phyloP scores from a whole-genome alignment of 768 basidiomycete genomes.

The Cystofilobasidium ferigula region DNA sequence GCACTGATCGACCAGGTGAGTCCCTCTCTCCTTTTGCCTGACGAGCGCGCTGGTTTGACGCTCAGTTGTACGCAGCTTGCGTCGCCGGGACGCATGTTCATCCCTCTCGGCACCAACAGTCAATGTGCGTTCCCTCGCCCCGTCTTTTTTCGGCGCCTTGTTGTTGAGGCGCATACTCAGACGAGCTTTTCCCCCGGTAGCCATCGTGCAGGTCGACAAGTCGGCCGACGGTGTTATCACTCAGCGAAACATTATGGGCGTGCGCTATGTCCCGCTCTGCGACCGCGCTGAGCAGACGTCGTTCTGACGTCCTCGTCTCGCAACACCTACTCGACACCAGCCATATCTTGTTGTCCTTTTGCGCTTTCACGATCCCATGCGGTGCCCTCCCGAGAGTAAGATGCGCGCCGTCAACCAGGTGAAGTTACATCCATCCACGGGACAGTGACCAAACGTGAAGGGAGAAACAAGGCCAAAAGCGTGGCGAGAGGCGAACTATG shows the following conservation, averaged over 20 bases:
- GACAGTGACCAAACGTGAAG: too few relatives aligned
- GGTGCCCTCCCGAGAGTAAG: too few relatives aligned
- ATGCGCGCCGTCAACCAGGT: too few relatives aligned
- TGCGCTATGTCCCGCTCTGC: slow-evolving; percentile 39
- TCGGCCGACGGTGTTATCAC: slow-evolving; percentile 56
- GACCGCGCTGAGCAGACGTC: slow-evolving; percentile 8
- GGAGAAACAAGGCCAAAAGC: too few relatives aligned
- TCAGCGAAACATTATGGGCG: slow-evolving; percentile 60
- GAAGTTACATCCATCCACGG: too few relatives aligned
- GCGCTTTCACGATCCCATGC: too few relatives aligned
- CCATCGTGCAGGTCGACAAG: slow-evolving; percentile 69
- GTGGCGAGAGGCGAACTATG: too few relatives aligned
- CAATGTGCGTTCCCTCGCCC: slow-evolving; percentile 31
- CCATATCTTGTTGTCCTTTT: too few relatives aligned
- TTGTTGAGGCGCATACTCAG: too few relatives aligned
- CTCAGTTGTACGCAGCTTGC: slow-evolving; percentile 32
- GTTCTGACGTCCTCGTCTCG: background rate
- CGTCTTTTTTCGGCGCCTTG: too few relatives aligned
- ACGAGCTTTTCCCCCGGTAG: too few relatives aligned
- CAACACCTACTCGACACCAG: too few relatives aligned
- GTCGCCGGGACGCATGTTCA: slow-evolving; percentile 57
- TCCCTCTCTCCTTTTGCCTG: slow-evolving; percentile 46
- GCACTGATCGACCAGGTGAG: slow-evolving; percentile 68
- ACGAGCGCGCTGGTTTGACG: background rate
- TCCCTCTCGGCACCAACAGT: slow-evolving; percentile 35